These are phyloP conservation scores for Paspalum vaginatum DNA, from an alignment of 176 grass and related monocot genomes.

Conservation along the genomic window DNA sequence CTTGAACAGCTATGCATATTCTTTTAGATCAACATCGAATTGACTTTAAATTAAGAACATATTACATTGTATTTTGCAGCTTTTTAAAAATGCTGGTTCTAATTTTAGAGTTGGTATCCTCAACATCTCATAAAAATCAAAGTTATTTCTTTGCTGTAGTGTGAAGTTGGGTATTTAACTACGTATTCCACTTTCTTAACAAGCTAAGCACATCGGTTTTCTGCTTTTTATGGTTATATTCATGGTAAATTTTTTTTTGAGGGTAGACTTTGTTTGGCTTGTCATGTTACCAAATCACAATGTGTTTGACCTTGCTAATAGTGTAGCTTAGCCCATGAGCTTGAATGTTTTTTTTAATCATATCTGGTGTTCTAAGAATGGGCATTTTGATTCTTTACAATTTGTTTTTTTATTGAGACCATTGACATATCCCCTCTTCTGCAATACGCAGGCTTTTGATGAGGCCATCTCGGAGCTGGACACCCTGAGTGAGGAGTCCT, in stretches of 20 bases:
- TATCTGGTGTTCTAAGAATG: background rate
- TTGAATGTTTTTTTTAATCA: background rate
- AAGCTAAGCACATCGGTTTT: background rate
- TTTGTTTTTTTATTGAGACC: background rate
- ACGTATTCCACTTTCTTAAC: background rate
- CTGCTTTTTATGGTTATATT: background rate
- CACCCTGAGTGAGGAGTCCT: slow-evolving; percentile 86
- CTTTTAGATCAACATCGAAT: background rate
- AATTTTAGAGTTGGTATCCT: background rate
- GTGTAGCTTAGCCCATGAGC: background rate
- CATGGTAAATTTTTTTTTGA: slow-evolving; percentile 9
- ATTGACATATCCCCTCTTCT: background rate
- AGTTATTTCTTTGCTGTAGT: background rate
- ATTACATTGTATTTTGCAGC: background rate
- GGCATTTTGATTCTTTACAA: background rate
- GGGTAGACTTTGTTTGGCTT: background rate
- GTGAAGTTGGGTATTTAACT: background rate
- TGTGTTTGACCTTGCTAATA: background rate
- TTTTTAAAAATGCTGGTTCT: background rate
- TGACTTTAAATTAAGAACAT: slow-evolving; percentile 19
- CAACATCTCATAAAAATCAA: background rate
- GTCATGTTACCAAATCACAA: background rate
- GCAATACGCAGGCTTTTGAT: slow-evolving; percentile 69
- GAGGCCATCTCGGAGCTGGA: slow-evolving; percentile 90
- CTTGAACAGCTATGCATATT: background rate